A percentile compares a stretch with the other conserved stretches of the same genome.
Conservation (phyloP, 441 rosid genomes). For the Gossypium davidsonii region DNA sequence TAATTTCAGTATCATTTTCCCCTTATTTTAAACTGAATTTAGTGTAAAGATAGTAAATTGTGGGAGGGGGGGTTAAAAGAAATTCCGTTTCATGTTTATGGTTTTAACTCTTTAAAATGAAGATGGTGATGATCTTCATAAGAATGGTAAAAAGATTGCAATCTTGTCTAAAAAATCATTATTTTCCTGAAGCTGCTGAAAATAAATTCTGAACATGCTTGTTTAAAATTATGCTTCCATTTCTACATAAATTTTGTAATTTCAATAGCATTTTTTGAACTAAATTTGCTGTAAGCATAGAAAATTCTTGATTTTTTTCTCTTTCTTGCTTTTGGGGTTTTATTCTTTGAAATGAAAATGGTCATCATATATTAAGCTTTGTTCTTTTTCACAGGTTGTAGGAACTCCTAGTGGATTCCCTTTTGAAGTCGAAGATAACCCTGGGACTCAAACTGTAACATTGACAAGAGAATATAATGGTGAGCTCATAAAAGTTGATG, state of each 20-base stretch:
- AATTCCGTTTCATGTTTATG: not conserved
- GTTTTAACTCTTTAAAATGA: no score
- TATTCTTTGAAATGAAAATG: not conserved
- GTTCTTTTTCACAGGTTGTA: conserved; percentile 35
- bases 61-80: not conserved
- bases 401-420: conserved; percentile 59
- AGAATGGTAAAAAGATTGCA: no score
- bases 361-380: not conserved
- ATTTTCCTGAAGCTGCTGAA: not conserved
- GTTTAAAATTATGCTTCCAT: not conserved
- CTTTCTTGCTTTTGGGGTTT: not conserved
- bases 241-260: not conserved
- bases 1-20: no score
- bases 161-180: not conserved
- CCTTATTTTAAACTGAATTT: no score
- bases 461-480: conserved; percentile 63
- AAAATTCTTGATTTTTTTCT: not conserved
- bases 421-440: conserved; percentile 62
- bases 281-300: no score
- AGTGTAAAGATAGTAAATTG: no score
- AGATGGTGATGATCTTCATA: not conserved
- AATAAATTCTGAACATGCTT: not conserved
- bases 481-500: conserved; percentile 62
- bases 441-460: conserved; percentile 46
- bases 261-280: not conserved